phyloP scores from a whole-genome alignment of 768 basidiomycete genomes.

The Leucocoprinus leucothites region DNA sequence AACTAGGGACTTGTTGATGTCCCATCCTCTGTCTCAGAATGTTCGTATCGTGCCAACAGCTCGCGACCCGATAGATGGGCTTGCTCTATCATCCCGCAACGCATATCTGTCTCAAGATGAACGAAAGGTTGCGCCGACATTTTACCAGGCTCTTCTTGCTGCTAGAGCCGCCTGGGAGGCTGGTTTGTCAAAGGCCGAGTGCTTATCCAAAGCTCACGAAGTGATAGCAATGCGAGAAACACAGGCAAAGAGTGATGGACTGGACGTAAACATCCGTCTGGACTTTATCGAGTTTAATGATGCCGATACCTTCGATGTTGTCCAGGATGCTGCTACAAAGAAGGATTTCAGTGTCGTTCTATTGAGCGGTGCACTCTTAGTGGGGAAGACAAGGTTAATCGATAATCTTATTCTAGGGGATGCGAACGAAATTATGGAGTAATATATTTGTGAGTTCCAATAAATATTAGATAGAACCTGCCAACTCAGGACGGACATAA shows the following conservation, averaged over 20 bases:
- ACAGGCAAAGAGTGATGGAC: slow-evolving; percentile 27
- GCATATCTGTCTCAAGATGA: slow-evolving; percentile 70
- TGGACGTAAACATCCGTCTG: slow-evolving; percentile 52
- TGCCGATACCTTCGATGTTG: slow-evolving; percentile 64
- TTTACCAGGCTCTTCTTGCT: slow-evolving; percentile 65
- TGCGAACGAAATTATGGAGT: slow-evolving; percentile 30
- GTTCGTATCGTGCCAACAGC: slow-evolving; percentile 88
- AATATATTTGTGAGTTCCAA: slow-evolving; percentile 2
- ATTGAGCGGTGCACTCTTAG: slow-evolving; percentile 83
- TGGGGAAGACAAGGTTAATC: slow-evolving; percentile 86
- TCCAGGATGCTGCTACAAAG: slow-evolving; percentile 33
- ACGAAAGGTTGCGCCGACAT: slow-evolving; percentile 59
- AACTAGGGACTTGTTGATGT: slow-evolving; percentile 74
- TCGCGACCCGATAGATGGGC: slow-evolving; percentile 57
- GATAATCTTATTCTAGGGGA: slow-evolving; percentile 86
- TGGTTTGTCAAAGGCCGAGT: slow-evolving; percentile 47
- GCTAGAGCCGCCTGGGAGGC: slow-evolving; percentile 55
- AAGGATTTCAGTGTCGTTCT: slow-evolving; percentile 46
- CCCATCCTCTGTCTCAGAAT: slow-evolving; percentile 67
- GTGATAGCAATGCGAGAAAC: slow-evolving; percentile 32
- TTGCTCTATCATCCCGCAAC: slow-evolving; percentile 93
- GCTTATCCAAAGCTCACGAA: slow-evolving; percentile 40
- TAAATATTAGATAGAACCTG: no score
- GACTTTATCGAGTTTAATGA: slow-evolving; percentile 94
- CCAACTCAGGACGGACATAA: no score